Base-by-base conservation (phyloP, 129 eudicot species). In the Arctium minus region DNA sequence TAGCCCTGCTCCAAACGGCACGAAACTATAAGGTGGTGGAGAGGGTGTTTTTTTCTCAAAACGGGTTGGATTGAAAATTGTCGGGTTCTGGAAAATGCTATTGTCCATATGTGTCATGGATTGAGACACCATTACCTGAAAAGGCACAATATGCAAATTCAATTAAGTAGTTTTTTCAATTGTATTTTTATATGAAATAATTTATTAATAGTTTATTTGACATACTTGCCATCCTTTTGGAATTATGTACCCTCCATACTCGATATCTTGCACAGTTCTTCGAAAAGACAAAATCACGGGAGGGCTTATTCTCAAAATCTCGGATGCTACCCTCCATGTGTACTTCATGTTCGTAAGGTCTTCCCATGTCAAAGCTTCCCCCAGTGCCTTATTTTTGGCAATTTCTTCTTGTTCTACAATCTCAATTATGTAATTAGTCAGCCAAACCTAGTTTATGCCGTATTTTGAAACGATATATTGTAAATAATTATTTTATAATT, bases 191-290 rank as follows among this genome's bases (percentile, higher is more conserved):
- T 17, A 13, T 50, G n/a, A 48, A 11, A 48, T 48, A 48, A 11
- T 2, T 48, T 13, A 2, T 48, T 48, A 3, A 50, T 13, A 15
- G 1, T 3, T 50, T 40, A 18, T 30, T 67, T 81, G 74, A 39
- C 88, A 36, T 85, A 90, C 93, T 31, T 90, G 89, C 93, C 93
- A 90, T 71, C 93, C 91, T 87, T 83, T 87, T 8, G 93, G 93
- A 68, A 90, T 90, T 73, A 74, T 60, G 46, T 85, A 87, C 56
- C 86, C 89, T 76, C 82, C 87, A 33, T 81, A 74, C 78, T 88
- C 83, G 5, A 85, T 70, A 70, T 88, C 91, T 82, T 85, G 74
- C 37, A 42, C 77, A 56, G 87, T 83, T 39, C 80, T 80, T 15
- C 89, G 73, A 5, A 88, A 88, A 75, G 64, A 36, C 31, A 77